A percentile compares a stretch with the other conserved stretches of the same genome.
phyloP scores from a whole-genome alignment of 345 rosid genomes.

The Arabidopsis arenosa region DNA sequence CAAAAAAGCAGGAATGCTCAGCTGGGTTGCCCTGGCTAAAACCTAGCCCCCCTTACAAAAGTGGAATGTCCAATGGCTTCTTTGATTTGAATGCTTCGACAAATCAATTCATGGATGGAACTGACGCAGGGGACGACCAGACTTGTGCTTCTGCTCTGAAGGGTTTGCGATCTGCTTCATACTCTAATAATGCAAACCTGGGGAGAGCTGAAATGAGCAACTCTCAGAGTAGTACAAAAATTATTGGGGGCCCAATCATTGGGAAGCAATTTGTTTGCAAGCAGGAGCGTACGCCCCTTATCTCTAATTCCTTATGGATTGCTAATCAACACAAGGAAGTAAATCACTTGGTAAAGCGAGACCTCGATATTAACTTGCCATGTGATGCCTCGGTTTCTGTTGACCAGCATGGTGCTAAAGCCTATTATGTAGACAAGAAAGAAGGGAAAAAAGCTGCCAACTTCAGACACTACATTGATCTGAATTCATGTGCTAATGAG shows the following conservation, averaged over 20 bases:
- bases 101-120: slow-evolving; percentile 38
- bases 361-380: slow-evolving; percentile 85
- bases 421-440: slow-evolving; percentile 13
- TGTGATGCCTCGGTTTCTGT: slow-evolving; percentile 64
- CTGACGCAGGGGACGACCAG: neutral
- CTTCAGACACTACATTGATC: slow-evolving; percentile 55
- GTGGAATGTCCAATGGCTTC: slow-evolving; percentile 42
- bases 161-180: slow-evolving; percentile 49
- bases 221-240: slow-evolving; percentile 45
- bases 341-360: slow-evolving; percentile 33
- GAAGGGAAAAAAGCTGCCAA: slow-evolving; percentile 37
- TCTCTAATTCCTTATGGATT: slow-evolving; percentile 19
- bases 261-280: slow-evolving; percentile 46
- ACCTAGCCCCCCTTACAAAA: slow-evolving; percentile 37
- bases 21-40: slow-evolving; percentile 59
- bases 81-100: slow-evolving; percentile 45
- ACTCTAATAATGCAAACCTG: slow-evolving; percentile 41
- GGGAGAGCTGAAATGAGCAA: slow-evolving; percentile 49
- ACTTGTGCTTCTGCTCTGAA: slow-evolving; percentile 32
- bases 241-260: slow-evolving; percentile 51
- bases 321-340: slow-evolving; percentile 35
- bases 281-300: slow-evolving; percentile 42
- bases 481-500: slow-evolving; percentile 59
- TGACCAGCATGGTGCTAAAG: slow-evolving; percentile 36
- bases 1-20: slow-evolving; percentile 50